Evolutionary conservation across 352 stramenopile genomes (phyloP), one percentile per base, ranked within the genome.

Genomic region (Pythium rishiriense): DNA sequence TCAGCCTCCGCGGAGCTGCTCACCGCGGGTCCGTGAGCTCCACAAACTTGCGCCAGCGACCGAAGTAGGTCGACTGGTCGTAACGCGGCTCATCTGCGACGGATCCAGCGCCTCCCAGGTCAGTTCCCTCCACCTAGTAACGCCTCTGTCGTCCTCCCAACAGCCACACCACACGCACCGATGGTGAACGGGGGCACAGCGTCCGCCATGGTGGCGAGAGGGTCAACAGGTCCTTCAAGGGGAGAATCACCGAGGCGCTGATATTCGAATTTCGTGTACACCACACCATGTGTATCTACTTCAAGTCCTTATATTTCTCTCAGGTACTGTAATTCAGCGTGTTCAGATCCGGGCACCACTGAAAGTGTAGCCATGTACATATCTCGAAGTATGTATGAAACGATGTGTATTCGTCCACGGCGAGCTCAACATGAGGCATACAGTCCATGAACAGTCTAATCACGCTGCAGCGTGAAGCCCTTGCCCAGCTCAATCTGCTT

Each of bases 11-110:
- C n/a, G n/a, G n/a, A n/a, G n/a, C n/a, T n/a, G 72, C 75, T 87
- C 15, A 86, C 86, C 39, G 81, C 87, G 58, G 58, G 49, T 64
- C 58, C 33, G 94, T 82, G 58, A 96, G 78, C 71, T 95, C 87
- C 17, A 84, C 75, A 70, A 96, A 96, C 54, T 88, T 81, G 63
- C 81, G 81, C 80, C 87, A 94, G 26, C 88, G 83, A 46, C 88
- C 88, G 51, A 78, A 76, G 73, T 96, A 96, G 41, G 86, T 95
- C 52, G 83, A 90, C 67, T 91, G 88, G 63, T 96, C 88, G 63
- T 93, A 91, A 58, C 81, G 77, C 31, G 86, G 83, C 48, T 79
- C 79, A 62, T 90, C 83, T 90, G 26, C 56, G 6, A 15, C 41
- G 5, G 4, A 37, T 1, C 3, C 19, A 15, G 31, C 21, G 26